A percentile compares a stretch with the other conserved stretches of the same genome.
phyloP scores from a whole-genome alignment of 169 alveolate genomes.

The Plasmodium coatneyi region DNA sequence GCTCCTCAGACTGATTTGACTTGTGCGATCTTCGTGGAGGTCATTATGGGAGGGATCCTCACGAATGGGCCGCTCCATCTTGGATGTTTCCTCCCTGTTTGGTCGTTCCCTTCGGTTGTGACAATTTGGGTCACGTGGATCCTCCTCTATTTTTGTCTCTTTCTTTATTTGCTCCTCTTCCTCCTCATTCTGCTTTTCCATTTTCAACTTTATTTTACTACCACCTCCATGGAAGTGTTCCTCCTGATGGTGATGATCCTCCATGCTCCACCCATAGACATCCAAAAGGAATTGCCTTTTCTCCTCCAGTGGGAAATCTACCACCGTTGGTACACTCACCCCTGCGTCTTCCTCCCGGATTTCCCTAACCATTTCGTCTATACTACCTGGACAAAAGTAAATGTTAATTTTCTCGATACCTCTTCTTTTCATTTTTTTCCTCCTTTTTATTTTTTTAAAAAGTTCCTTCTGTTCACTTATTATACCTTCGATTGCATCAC shows the following conservation, averaged over 20 bases:
- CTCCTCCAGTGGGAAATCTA: neutral
- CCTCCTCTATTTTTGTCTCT: neutral
- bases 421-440: neutral
- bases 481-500: neutral
- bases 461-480: neutral
- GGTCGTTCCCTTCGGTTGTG: neutral
- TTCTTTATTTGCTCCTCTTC: neutral
- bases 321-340: neutral
- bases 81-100: neutral
- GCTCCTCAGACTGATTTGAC: neutral
- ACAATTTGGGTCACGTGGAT: neutral
- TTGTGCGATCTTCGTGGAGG: neutral
- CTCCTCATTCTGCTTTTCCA: neutral
- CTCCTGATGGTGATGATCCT: neutral
- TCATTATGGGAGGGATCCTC: neutral
- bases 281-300: neutral
- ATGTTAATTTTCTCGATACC: neutral
- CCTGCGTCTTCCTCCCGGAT: slow-evolving; percentile 23
- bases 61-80: neutral
- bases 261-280: neutral
- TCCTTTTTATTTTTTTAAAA: neutral
- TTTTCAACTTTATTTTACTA: neutral
- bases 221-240: neutral
- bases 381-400: slow-evolving; percentile 18
- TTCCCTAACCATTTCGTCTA: neutral